Percentiles rank a stretch among this genome's conserved stretches.
phyloP scores from a whole-genome alignment of 371 early-diverging fungal species.

The Syncephalastrum sp. region DNA sequence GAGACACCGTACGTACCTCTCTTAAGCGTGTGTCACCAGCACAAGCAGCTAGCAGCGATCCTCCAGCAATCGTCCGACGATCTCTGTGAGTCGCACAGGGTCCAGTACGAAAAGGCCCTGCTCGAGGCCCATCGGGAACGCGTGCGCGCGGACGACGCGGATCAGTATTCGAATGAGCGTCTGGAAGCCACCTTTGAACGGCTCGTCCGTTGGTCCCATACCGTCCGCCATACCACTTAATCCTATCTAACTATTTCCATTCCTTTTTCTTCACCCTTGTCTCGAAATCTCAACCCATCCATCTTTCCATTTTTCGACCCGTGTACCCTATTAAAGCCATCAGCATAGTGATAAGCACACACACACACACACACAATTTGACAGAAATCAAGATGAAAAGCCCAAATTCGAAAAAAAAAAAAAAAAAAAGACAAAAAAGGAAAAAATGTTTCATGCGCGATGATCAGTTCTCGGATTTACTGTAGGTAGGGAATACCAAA shows the following conservation, averaged over 20 bases:
- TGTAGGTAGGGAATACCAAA: conserved; percentile 1
- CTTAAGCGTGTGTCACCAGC: conserved; percentile 10
- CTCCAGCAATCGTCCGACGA: conserved; percentile 8
- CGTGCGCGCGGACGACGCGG: conserved; percentile 1
- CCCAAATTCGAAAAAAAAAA: too few relatives aligned
- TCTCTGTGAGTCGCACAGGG: conserved; percentile 10
- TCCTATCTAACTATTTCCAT: background rate
- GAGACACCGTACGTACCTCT: conserved; percentile 12
- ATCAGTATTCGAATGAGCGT: conserved; percentile 14
- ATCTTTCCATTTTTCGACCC: too few relatives aligned
- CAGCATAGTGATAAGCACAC: too few relatives aligned
- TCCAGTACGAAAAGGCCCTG: conserved; percentile 15
- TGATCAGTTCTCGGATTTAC: too few relatives aligned
- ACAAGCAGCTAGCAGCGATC: conserved; percentile 1
- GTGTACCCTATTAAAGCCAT: too few relatives aligned
- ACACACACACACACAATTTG: too few relatives aligned
- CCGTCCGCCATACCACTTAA: conserved; percentile 8
- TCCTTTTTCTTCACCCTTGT: background rate
- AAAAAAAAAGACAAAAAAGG: too few relatives aligned
- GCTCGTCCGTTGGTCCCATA: conserved; percentile 17
- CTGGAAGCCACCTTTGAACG: conserved; percentile 16
- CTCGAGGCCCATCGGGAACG: conserved; percentile 12
- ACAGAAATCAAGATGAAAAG: too few relatives aligned
- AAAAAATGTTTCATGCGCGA: too few relatives aligned
- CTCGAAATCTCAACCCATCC: too few relatives aligned